These are phyloP conservation scores for Penicillium angulare DNA, from an alignment of 495 filamentous ascomycete species.

Conservation along the genomic window DNA sequence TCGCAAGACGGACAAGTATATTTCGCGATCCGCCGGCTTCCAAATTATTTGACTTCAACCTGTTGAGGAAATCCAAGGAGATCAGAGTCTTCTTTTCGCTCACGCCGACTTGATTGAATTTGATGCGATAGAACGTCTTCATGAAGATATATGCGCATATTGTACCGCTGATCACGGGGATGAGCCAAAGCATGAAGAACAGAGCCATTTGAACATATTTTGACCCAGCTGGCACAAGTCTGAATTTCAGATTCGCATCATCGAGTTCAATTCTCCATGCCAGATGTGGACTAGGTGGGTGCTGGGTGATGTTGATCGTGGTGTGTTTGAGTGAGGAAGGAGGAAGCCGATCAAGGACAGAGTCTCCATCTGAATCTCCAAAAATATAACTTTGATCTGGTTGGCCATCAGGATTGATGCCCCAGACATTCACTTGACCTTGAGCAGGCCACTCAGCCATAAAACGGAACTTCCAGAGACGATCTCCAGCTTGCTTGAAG, in stretches of 20 bases:
- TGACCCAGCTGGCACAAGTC: constrained; percentile 54
- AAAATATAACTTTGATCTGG: constrained; percentile 59
- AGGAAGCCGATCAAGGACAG: constrained; percentile 61
- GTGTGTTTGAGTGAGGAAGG: constrained; percentile 56
- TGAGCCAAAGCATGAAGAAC: constrained; percentile 54
- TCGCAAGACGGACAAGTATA: constrained; percentile 32
- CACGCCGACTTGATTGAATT: constrained; percentile 67
- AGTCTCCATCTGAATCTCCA: constrained; percentile 62
- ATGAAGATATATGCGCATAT: constrained; percentile 59
- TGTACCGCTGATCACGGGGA: constrained; percentile 52
- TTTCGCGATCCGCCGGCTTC: constrained; percentile 27
- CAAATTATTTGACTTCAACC: constrained; percentile 16
- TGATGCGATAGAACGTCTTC: constrained; percentile 67
- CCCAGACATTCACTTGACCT: constrained; percentile 68
- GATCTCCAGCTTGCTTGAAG: constrained; percentile 52
- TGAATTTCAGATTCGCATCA: constrained; percentile 53
- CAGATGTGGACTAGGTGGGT: constrained; percentile 54
- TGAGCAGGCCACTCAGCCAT: constrained; percentile 64
- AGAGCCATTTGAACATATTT: constrained; percentile 56
- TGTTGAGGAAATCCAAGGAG: constrained; percentile 35
- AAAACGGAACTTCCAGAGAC: constrained; percentile 60
- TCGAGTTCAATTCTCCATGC: constrained; percentile 57
- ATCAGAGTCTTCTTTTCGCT: constrained; percentile 46
- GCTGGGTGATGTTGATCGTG: constrained; percentile 59
- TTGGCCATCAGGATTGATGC: constrained; percentile 62